A percentile compares a stretch with the other conserved stretches of the same genome.
These are phyloP conservation scores for Saksenaea oblongispora DNA, from an alignment of 371 early-diverging fungal genomes.

Conservation along the genomic window DNA sequence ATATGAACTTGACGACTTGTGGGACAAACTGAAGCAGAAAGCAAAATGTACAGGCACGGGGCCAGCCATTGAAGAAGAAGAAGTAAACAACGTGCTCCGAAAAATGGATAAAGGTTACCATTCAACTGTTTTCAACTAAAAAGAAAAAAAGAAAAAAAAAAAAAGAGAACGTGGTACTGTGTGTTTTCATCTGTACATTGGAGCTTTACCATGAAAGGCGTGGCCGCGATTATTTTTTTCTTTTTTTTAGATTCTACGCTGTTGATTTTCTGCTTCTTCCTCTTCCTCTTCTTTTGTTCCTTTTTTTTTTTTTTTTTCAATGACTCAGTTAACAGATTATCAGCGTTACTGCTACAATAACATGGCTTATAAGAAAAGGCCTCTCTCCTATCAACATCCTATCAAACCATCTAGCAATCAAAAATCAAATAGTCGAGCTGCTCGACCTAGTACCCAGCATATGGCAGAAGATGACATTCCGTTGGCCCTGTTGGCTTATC, in stretches of 20 bases:
- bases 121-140: background rate
- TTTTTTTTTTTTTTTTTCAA: background rate
- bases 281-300: slow-evolving; percentile 2
- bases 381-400: background rate
- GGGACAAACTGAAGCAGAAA: slow-evolving; percentile 52
- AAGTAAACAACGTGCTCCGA: slow-evolving; percentile 30
- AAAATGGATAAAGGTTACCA: background rate
- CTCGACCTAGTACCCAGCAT: background rate
- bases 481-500: slow-evolving; percentile 25
- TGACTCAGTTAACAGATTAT: background rate
- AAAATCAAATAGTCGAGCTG: background rate
- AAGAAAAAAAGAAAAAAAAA: background rate
- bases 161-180: background rate
- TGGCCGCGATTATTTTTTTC: background rate
- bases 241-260: background rate
- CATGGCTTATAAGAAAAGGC: background rate
- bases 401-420: background rate
- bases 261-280: background rate
- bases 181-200: background rate
- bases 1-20: slow-evolving; percentile 37
- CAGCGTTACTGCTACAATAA: background rate
- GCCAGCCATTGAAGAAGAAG: slow-evolving; percentile 49
- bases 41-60: slow-evolving; percentile 61
- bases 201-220: background rate
- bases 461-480: slow-evolving; percentile 25